Percentiles rank a stretch among this genome's conserved stretches.
Evolutionary conservation across 2,329 filamentous ascomycete species (phyloP).

Genomic region (Delphinella strobiligena): DNA sequence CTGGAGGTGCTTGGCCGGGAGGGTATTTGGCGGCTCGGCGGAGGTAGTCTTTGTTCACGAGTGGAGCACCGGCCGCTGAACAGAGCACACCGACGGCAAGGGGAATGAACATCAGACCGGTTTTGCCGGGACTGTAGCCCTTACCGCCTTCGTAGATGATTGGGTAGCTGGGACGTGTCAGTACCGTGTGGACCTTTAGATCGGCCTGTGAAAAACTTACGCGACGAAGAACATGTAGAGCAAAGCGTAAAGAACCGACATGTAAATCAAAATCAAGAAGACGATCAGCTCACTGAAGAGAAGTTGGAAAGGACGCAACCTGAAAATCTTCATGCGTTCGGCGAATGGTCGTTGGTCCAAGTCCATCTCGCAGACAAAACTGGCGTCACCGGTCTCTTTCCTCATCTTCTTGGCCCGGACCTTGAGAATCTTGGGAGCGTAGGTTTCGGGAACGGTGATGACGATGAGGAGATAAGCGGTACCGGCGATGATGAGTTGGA

Average conservation of each 20-base stretch:
- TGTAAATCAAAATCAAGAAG: conserved; percentile 71
- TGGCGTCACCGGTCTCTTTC: conserved; percentile 51
- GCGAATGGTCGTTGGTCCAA: conserved; percentile 56
- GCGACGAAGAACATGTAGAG: conserved; percentile 72
- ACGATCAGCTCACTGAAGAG: conserved; percentile 77
- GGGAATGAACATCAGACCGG: conserved; percentile 80
- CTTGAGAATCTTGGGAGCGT: conserved; percentile 68
- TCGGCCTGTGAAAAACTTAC: too few relatives aligned
- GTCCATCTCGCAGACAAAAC: conserved; percentile 69
- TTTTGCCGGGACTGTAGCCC: conserved; percentile 59
- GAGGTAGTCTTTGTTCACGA: conserved; percentile 74
- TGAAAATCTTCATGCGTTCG: conserved; percentile 60
- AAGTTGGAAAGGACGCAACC: conserved; percentile 73
- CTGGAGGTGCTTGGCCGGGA: conserved; percentile 64
- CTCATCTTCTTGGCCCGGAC: conserved; percentile 58
- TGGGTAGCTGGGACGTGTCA: too few relatives aligned
- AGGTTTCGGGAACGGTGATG: conserved; percentile 81
- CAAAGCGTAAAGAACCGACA: conserved; percentile 66
- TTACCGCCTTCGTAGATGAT: conserved; percentile 68
- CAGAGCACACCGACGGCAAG: conserved; percentile 67
- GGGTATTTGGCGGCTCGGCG: conserved; percentile 46
- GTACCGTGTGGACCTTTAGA: too few relatives aligned
- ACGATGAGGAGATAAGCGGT: conserved; percentile 65
- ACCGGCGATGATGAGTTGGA: conserved; percentile 65
- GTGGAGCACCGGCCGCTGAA: conserved; percentile 31